phyloP scores from a whole-genome alignment of 768 basidiomycete species.

The Glaciozyma antarctica region DNA sequence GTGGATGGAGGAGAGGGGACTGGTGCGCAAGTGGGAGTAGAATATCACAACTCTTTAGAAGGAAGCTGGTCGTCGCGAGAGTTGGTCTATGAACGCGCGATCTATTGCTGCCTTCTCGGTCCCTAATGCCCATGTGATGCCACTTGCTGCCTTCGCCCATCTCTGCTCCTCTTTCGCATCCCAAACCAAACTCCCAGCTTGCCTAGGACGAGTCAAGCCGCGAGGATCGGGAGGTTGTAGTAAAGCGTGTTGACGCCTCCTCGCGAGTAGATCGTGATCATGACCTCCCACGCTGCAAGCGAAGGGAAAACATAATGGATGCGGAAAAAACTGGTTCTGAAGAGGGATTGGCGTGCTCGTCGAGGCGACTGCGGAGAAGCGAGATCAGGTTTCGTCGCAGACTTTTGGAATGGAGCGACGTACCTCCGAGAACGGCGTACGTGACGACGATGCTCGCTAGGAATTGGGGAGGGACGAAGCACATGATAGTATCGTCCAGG shows the following conservation, averaged over 20 bases:
- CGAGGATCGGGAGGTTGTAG: neutral
- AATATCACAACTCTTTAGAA: neutral
- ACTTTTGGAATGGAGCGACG: neutral
- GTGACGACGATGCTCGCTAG: neutral
- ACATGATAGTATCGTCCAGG: slow-evolving; percentile 9
- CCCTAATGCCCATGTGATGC: too few relatives aligned
- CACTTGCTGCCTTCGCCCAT: neutral
- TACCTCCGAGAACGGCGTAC: neutral
- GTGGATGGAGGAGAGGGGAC: slow-evolving; percentile 18
- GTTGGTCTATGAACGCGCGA: too few relatives aligned
- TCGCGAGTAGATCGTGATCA: neutral
- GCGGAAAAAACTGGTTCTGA: slow-evolving; percentile 11
- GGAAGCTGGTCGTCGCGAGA: neutral
- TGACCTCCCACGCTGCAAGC: slow-evolving; percentile 11
- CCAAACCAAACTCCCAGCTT: neutral
- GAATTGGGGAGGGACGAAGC: slow-evolving; percentile 1
- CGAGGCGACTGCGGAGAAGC: neutral
- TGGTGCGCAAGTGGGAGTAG: slow-evolving; percentile 9
- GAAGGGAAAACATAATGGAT: slow-evolving; percentile 11
- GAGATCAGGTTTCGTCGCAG: neutral
- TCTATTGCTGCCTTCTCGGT: too few relatives aligned
- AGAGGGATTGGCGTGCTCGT: slow-evolving; percentile 16
- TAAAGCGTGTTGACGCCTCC: neutral
- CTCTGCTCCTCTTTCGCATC: neutral
- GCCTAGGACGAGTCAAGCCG: neutral